Conservation (phyloP, 192 early-diverging fungal genomes). For the Chytriomyces confervae region DNA sequence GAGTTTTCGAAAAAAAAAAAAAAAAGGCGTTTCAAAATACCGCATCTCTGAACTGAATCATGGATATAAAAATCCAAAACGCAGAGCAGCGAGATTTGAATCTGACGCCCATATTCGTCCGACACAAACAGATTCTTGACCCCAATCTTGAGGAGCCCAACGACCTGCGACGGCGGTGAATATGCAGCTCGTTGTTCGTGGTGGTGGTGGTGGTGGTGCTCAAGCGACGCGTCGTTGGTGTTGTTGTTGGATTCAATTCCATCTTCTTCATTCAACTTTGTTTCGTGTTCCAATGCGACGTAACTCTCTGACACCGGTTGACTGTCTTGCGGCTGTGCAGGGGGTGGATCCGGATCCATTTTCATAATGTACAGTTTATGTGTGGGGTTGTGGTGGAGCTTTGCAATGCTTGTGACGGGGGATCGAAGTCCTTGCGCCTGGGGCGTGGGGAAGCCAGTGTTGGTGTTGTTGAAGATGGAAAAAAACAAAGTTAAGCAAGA, state of each 20-base stretch:
- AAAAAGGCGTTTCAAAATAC: slow-evolving; percentile 13
- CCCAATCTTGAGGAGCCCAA: slow-evolving; percentile 57
- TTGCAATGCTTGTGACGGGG: slow-evolving; percentile 47
- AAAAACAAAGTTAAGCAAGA: neutral
- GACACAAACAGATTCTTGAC: slow-evolving; percentile 52
- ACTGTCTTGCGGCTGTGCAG: too few species aligned
- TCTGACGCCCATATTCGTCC: slow-evolving; percentile 46
- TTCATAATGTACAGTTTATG: slow-evolving; percentile 52
- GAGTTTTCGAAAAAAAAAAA: too few species aligned
- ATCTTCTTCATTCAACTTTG: neutral
- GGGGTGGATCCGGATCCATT: too few species aligned
- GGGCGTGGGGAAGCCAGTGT: neutral
- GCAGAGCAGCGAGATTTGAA: slow-evolving; percentile 52
- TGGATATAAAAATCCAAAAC: slow-evolving; percentile 61
- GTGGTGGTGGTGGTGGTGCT: slow-evolving; percentile 16
- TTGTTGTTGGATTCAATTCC: neutral
- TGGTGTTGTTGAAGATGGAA: neutral
- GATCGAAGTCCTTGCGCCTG: slow-evolving; percentile 49
- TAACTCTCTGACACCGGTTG: too few species aligned
- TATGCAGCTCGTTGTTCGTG: slow-evolving; percentile 3
- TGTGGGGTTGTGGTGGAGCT: slow-evolving; percentile 42
- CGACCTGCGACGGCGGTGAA: slow-evolving; percentile 23
- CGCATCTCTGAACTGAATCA: slow-evolving; percentile 45
- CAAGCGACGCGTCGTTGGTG: neutral
- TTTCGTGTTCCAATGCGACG: neutral